Evolutionary conservation across 2,329 filamentous ascomycete genomes (phyloP).

Genomic region (Arthroderma sp.): DNA sequence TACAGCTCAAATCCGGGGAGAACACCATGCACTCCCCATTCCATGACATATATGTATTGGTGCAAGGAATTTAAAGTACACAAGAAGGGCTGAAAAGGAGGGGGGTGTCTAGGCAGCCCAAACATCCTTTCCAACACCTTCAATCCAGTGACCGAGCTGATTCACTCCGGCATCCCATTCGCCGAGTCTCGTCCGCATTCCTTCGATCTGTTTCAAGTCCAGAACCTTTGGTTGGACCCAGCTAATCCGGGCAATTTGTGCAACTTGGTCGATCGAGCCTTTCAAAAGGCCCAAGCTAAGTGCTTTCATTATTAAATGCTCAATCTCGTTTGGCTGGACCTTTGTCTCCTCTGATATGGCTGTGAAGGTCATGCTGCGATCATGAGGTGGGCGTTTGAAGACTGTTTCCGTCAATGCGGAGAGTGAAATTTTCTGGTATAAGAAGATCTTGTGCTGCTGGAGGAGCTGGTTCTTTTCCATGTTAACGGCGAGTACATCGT

Average conservation of each 20-base stretch:
- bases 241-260: constrained; percentile 83
- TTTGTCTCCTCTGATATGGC: constrained; percentile 88
- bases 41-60: too few species aligned
- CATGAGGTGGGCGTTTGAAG: constrained; percentile 88
- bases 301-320: constrained; percentile 99
- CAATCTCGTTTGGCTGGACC: constrained; percentile 79
- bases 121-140: constrained; percentile 82
- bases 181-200: constrained; percentile 72
- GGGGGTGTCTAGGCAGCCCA: constrained; percentile 58
- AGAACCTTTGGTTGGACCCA: constrained; percentile 99
- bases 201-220: constrained; percentile 87
- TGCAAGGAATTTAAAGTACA: not conserved
- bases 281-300: constrained; percentile 78
- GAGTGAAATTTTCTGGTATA: constrained; percentile 97
- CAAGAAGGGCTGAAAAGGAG: not conserved
- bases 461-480: constrained; percentile 70
- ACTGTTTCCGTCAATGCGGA: constrained; percentile 89
- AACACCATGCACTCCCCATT: too few species aligned
- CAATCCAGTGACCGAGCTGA: constrained; percentile 92
- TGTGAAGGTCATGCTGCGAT: constrained; percentile 83
- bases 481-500: constrained; percentile 69
- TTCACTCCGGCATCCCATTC: constrained; percentile 97
- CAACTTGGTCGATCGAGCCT: constrained; percentile 93
- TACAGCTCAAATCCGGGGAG: too few species aligned
- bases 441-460: constrained; percentile 63